Evolutionary conservation across 306 rosid species (phyloP), one percentile per base, ranked within the genome.

Genomic region (Rosa multiflora): DNA sequence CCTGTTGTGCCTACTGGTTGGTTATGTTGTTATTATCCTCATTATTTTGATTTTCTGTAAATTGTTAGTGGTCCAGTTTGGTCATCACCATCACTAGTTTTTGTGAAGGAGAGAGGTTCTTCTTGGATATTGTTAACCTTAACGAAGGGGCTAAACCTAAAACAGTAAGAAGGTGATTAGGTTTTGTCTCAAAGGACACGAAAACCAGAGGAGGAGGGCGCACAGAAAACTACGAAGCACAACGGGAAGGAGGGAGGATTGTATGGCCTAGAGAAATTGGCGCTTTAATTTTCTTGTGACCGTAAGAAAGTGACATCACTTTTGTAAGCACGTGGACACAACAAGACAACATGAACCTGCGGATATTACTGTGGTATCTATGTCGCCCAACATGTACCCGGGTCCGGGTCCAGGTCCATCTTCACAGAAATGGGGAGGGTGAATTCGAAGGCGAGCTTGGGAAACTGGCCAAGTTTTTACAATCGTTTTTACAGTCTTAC

Each of bases 261-360:
- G 40, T 6, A 74, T 4, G 84, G 88, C 69, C 9, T 0, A 67
- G 68, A 80, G 72, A 43, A 79, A 77, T 26, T 73, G 77, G 75
- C 88, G 84, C 80, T 76, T 82, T 59, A 61, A 10, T 61, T 68
- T 55, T 37, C 10, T 21, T 74, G 40, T 78, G 43, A 80, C 89
- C 91, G 96, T 91, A 43, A 15, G 78, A 91, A 67, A 81, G 86
- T 39, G 83, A 82, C 80, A 63, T 29, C 49, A 59, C 59, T 70
- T 55, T 3, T 13, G 15, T 3, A 0, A 39, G 52, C 67, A 40
- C 40, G 10, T 56, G 67, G 20, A 37, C 52, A 6, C 49, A 62
- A 73, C 3, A 20, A 9, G 17, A 20, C 76, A 53, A 49, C 75
- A 72, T 47, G 21, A 32, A 26, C 42, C 6, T 3, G 11, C 4